These are phyloP conservation scores for Coprinopsis sp. DNA, from an alignment of 768 basidiomycete genomes.

Conservation along the genomic window DNA sequence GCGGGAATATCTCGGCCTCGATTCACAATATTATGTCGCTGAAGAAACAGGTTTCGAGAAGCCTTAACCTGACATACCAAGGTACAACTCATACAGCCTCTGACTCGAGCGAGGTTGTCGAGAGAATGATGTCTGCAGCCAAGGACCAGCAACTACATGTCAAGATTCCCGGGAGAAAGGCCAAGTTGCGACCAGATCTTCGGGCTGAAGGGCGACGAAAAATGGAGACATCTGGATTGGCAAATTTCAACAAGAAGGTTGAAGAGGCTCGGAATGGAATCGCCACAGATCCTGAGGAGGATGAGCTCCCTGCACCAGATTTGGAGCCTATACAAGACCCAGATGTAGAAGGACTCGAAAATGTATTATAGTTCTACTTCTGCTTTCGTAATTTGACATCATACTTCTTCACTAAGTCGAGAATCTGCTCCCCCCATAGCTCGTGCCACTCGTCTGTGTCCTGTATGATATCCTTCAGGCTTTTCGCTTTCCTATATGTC, in stretches of 20 bases:
- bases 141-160: neutral
- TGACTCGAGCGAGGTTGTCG: neutral
- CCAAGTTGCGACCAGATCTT: neutral
- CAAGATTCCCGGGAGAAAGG: neutral
- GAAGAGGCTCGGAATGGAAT: slow-evolving; percentile 11
- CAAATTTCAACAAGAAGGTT: slow-evolving; percentile 31
- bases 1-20: neutral
- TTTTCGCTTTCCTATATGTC: slow-evolving; percentile 1
- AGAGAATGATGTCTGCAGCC: neutral
- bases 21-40: slow-evolving; percentile 1
- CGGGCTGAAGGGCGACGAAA: neutral
- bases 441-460: slow-evolving; percentile 20
- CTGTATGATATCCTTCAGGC: slow-evolving; percentile 12
- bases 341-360: neutral
- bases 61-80: neutral
- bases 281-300: slow-evolving; percentile 14
- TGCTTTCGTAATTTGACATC: neutral
- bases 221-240: slow-evolving; percentile 20
- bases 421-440: slow-evolving; percentile 16
- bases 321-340: neutral
- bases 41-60: neutral
- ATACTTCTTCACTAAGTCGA: slow-evolving; percentile 4
- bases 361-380: neutral
- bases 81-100: neutral
- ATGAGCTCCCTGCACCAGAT: slow-evolving; percentile 16